Base-by-base conservation (phyloP, 2,329 filamentous ascomycete species). In the Microdochium trichocladiopsis region DNA sequence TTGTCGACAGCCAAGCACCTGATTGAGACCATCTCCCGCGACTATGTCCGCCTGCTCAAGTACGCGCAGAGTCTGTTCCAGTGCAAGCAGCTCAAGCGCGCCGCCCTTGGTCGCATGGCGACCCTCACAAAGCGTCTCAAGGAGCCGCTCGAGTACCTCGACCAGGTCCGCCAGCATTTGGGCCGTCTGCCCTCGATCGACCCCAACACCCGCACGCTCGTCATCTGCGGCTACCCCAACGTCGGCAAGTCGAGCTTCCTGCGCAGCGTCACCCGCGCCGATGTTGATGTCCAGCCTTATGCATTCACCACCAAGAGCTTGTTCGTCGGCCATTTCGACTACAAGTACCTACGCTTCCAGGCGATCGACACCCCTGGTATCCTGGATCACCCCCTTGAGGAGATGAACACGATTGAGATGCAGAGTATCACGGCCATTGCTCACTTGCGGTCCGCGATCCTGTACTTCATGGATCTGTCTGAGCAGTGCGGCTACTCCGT, bases 351-450 rank as follows among this genome's bases (percentile, higher is more conserved):
- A 60, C 81, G 89, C 56, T 80, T 80, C 66, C 76, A 79, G 74
- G 92, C 91, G 25, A 96, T 99, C 61, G 94, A 99, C 72, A 99
- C 94, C 11, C 93, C 93, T n/a, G 94, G 94, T 78, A 96, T 99
- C 60, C 76, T 99, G 55, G 94, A 99, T 63, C 94, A 99, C 69
- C 92, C 93, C 33, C 83, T 99, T 9, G 94, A 97, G 73, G 94
- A 97, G 75, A 99, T 97, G 94, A 96, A 96, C 75, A 97, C 94
- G 3, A 99, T 99, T 66, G 94, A 99, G 73, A 97, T 97, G 90
- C 94, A 97, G 77, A 88, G 88, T 56, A 96, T 99, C 61, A 97
- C 93, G 18, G 94, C 95, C 11, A 96, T 99, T 74, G 94, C 94
- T 50, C 95, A 99, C 76, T 78, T 99, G 66, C 84, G 93, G 63